These are phyloP conservation scores for Fusarium robinianum DNA, from an alignment of 2,329 filamentous ascomycete genomes.

Conservation along the genomic window DNA sequence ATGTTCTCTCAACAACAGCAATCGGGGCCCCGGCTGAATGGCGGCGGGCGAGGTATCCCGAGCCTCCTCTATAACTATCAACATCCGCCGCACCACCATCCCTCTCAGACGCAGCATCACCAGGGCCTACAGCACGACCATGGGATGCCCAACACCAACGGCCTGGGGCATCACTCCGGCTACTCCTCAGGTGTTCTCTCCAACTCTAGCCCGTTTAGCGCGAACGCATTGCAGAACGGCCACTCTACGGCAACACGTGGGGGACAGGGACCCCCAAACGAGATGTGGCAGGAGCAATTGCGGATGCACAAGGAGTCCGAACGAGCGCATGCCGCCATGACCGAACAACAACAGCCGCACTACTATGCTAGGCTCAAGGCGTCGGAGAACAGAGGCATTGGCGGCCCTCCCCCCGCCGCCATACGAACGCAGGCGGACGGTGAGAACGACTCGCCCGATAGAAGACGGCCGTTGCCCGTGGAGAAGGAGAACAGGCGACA, in stretches of 20 bases:
- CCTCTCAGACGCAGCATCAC: slow-evolving; percentile 67
- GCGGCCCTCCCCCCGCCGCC: slow-evolving; percentile 55
- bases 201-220: slow-evolving; percentile 64
- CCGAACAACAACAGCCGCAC: slow-evolving; percentile 65
- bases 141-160: slow-evolving; percentile 57
- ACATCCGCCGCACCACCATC: slow-evolving; percentile 64
- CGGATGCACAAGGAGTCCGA: slow-evolving; percentile 78
- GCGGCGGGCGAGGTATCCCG: slow-evolving; percentile 59
- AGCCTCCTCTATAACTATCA: slow-evolving; percentile 73
- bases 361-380: slow-evolving; percentile 75
- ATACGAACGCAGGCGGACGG: slow-evolving; percentile 53
- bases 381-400: slow-evolving; percentile 69
- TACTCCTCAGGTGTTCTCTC: slow-evolving; percentile 55
- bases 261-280: slow-evolving; percentile 58
- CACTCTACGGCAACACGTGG: slow-evolving; percentile 54
- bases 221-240: slow-evolving; percentile 61
- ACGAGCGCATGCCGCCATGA: slow-evolving; percentile 73
- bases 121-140: slow-evolving; percentile 64
- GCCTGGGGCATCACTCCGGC: slow-evolving; percentile 51
- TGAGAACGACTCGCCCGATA: slow-evolving; percentile 60
- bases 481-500: slow-evolving; percentile 71
- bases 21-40: slow-evolving; percentile 69
- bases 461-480: slow-evolving; percentile 66
- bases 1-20: slow-evolving; percentile 78
- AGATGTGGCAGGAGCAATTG: slow-evolving; percentile 89